Base-by-base conservation (phyloP, 2,329 filamentous ascomycete species). In the Fusarium nelsonii region DNA sequence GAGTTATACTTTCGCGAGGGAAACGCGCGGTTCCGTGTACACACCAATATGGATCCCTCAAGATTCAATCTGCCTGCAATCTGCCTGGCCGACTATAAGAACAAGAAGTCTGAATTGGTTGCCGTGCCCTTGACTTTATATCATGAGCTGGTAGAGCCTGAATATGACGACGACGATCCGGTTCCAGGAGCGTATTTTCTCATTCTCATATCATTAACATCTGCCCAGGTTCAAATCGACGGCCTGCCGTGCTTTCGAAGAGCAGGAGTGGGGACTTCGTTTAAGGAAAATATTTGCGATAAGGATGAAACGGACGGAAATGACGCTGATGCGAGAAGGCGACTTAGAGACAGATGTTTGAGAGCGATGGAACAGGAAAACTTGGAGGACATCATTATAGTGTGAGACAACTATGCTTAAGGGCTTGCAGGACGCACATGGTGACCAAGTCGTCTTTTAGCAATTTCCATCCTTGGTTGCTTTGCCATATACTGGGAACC, bases 41-140 rank as follows among this genome's bases (percentile, higher is more conserved):
- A 4, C 7, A 12, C 11, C 4, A 1, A 40, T 2, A 20, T 18
- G 16, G 48, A 45, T 14, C 4, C 6, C 1, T 0, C 16, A 0
- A 44, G 20, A 20, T 39, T 36, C 11, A 8, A 10, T 1, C 4
- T 54, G 10, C 33, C 48, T 4, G 20, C 3, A 30, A 8, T 40
- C 1, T 5, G 15, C 32, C 1, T 39, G 1, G 3, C 7, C 1
- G 48, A n/a, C n/a, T n/a, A n/a, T n/a, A n/a, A n/a, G n/a, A n/a
- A 44, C 11, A 37, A 14, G 0, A 20, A 20, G 34, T 18, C n/a
- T 8, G 18, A 40, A 7, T 8, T 58, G 1, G 12, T 58, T 2
- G 18, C 4, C 4, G 16, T 58, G 1, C 40, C 39, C 1, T 15
- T 53, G 4, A 18, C 11, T 2, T 14, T 53, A 16, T 11, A 16